phyloP scores from a whole-genome alignment of 805 yeast species.

The Torulaspora maleeae region DNA sequence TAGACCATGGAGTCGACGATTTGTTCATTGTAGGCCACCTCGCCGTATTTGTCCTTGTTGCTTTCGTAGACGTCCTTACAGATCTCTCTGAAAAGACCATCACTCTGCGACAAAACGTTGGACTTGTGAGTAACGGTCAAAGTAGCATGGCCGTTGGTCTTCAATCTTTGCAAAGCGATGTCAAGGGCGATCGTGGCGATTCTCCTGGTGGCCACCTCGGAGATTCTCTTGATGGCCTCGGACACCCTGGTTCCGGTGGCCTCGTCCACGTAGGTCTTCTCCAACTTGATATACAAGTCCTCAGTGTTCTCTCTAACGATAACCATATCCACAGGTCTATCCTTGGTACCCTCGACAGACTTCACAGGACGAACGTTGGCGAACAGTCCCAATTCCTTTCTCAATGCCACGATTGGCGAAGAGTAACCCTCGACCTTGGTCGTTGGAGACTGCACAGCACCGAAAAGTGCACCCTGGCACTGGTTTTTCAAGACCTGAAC shows the following conservation, averaged over 20 bases:
- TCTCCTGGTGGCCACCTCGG: slow-evolving; percentile 78
- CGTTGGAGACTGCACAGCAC: slow-evolving; percentile 95
- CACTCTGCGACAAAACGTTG: slow-evolving; percentile 85
- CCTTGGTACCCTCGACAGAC: slow-evolving; percentile 70
- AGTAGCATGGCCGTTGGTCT: slow-evolving; percentile 57
- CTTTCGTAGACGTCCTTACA: slow-evolving; percentile 43
- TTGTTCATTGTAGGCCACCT: slow-evolving; percentile 80
- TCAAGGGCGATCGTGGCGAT: slow-evolving; percentile 90
- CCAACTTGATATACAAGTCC: slow-evolving; percentile 94
- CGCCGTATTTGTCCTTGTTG: slow-evolving; percentile 52
- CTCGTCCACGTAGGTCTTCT: slow-evolving; percentile 57
- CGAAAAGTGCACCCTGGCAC: slow-evolving; percentile 97
- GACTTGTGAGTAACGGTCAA: slow-evolving; percentile 94
- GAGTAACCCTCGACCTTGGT: slow-evolving; percentile 94
- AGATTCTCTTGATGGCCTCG: slow-evolving; percentile 95
- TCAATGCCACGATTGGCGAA: slow-evolving; percentile 96
- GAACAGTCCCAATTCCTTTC: slow-evolving; percentile 89
- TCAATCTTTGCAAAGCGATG: slow-evolving; percentile 86
- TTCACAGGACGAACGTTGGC: slow-evolving; percentile 98
- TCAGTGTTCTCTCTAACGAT: slow-evolving; percentile 98
- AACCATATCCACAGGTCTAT: slow-evolving; percentile 92
- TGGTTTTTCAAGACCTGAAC: slow-evolving; percentile 67
- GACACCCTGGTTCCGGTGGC: slow-evolving; percentile 86
- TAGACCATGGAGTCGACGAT: slow-evolving; percentile 99
- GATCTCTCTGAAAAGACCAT: slow-evolving; percentile 94